phyloP scores from a whole-genome alignment of 768 basidiomycete species.

The Russula vinacea region DNA sequence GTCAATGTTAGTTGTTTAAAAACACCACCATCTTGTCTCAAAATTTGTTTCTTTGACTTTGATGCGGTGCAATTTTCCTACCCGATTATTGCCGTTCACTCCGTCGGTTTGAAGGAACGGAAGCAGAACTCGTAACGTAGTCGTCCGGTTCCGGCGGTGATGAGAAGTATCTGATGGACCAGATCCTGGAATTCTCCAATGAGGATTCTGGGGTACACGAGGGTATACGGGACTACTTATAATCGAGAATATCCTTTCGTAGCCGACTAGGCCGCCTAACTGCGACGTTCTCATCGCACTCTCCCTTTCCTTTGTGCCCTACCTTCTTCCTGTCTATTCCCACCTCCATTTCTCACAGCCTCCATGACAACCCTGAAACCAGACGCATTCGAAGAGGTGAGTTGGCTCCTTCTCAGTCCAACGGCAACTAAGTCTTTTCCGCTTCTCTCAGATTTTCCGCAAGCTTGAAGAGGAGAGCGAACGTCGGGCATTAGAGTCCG shows the following conservation, averaged over 20 bases:
- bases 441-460: constrained; percentile 48
- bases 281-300: constrained; percentile 15
- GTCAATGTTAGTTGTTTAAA: not conserved
- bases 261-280: constrained; percentile 13
- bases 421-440: not conserved
- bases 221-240: constrained; percentile 14
- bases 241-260: constrained; percentile 12
- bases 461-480: constrained; percentile 57
- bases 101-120: constrained; percentile 21
- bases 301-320: constrained; percentile 6
- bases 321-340: constrained; percentile 9
- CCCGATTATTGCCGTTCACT: constrained; percentile 1
- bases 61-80: constrained; percentile 12
- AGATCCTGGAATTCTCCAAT: constrained; percentile 23
- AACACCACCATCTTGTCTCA: not conserved
- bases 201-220: constrained; percentile 16
- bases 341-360: not conserved
- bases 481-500: constrained; percentile 45
- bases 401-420: not conserved
- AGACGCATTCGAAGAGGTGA: constrained; percentile 30
- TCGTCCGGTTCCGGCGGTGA: constrained; percentile 22
- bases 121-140: constrained; percentile 24
- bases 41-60: constrained; percentile 4
- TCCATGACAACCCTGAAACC: constrained; percentile 22
- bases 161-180: constrained; percentile 26